Base-by-base conservation (phyloP, 768 basidiomycete genomes). In the Hirschioporus abietinus region DNA sequence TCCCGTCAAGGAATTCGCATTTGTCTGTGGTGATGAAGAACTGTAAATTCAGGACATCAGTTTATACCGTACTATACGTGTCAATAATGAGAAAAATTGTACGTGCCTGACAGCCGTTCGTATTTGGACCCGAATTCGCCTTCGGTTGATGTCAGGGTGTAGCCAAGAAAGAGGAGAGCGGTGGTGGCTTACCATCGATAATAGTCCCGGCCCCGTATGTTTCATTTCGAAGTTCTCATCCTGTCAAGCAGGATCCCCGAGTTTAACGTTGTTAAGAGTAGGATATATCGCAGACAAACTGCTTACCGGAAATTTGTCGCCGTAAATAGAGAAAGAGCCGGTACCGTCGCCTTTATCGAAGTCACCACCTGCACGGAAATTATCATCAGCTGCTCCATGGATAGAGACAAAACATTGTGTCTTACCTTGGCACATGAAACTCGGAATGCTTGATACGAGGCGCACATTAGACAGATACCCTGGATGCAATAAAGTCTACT, bases 21-120 rank as follows among this genome's bases (percentile, higher is more conserved):
- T 92, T 91, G 9, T 88, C 93, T 1, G 93, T 95, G 0, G 97
- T 99, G 74, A 99, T 89, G 83, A 99, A 99, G 82, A 99, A 99
- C 87, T 96, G 74, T 20, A 68, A 10, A 58, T 1, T 36, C 65
- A 17, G 5, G 35, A 20, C 10, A 42, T 62, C 30, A 4, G 17
- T 18, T 24, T 64, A 60, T 20, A n/a, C 26, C 10, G 52, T 12
- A n/a, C 61, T 35, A 58, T 60, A 59, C 27, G 64, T 1, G n/a
- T 42, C 35, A 12, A 26, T 35, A 36, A n/a, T n/a, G 17, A n/a
- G 25, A 64, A n/a, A 18, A 7, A 60, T 57, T 64, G 63, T 6
- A 58, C 58, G 35, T 67, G 87, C 87, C 77, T 94, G 95, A 76
- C 93, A 96, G 1, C 96, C 96, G 70, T 98, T 99, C 17, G 95